Evolutionary conservation across 441 rosid species (phyloP).

Genomic region (Viola pubescens): DNA sequence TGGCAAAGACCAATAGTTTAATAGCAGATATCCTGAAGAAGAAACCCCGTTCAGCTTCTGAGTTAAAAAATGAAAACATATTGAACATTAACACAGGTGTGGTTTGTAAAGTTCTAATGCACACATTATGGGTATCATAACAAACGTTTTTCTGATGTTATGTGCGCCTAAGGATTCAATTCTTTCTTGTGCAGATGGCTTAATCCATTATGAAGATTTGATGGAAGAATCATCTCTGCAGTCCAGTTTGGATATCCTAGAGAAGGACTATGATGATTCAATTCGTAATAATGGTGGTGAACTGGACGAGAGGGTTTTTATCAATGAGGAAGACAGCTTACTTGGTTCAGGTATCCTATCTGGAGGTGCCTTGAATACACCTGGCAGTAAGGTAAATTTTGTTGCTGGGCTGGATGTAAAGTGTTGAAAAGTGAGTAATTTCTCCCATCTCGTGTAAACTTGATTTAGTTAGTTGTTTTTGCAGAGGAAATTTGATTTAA

Average conservation of each 20-base stretch:
- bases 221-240: conserved; percentile 67
- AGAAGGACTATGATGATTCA: conserved; percentile 64
- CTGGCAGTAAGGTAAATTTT: conserved; percentile 55
- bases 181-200: too few relatives aligned
- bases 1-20: too few relatives aligned
- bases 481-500: conserved; percentile 67
- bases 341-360: conserved; percentile 77
- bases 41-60: too few relatives aligned
- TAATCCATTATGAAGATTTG: conserved; percentile 35
- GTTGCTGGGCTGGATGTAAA: not conserved
- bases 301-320: conserved; percentile 78
- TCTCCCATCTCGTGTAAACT: not conserved
- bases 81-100: too few relatives aligned
- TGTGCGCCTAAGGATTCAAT: too few relatives aligned
- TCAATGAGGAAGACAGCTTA: conserved; percentile 73
- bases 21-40: too few relatives aligned
- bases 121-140: too few relatives aligned
- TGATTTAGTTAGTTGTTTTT: conserved; percentile 1
- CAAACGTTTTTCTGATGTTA: too few relatives aligned
- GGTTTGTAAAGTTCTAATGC: too few relatives aligned
- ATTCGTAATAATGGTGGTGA: conserved; percentile 48
- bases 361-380: conserved; percentile 51
- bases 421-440: not conserved
- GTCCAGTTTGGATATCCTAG: conserved; percentile 52
- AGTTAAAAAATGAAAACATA: too few relatives aligned